A percentile compares a stretch with the other conserved stretches of the same genome.
Conservation (phyloP, 2,329 filamentous ascomycete genomes). For the Penicillium italicum region DNA sequence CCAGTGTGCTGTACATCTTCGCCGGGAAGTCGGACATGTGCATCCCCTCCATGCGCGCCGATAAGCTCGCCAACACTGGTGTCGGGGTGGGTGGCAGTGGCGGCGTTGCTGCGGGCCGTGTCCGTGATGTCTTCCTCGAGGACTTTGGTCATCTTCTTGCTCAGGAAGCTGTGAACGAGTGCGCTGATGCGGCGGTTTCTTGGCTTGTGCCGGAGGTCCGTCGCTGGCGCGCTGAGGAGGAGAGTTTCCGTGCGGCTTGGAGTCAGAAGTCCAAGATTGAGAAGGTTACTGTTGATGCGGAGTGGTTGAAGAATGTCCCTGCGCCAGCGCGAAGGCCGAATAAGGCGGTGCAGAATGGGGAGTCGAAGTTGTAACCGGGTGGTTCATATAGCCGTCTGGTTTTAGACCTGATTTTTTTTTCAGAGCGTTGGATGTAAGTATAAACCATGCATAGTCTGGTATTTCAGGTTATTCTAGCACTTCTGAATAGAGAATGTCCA, state of each 20-base stretch:
- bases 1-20: slow-evolving; percentile 47
- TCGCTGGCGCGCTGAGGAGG: slow-evolving; percentile 57
- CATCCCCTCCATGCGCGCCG: slow-evolving; percentile 36
- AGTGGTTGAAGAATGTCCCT: slow-evolving; percentile 48
- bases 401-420: not conserved
- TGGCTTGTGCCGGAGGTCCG: slow-evolving; percentile 59
- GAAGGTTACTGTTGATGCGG: slow-evolving; percentile 56
- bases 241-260: slow-evolving; percentile 55
- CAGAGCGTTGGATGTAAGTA: not conserved
- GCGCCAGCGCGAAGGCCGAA: slow-evolving; percentile 28
- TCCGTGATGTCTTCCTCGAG: slow-evolving; percentile 62
- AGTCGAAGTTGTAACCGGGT: slow-evolving; percentile 28
- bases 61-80: slow-evolving; percentile 43
- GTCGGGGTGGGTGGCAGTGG: slow-evolving; percentile 41
- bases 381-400: not conserved
- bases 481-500: not conserved
- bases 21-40: slow-evolving; percentile 44
- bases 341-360: slow-evolving; percentile 16
- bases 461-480: not conserved
- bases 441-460: not conserved
- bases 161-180: slow-evolving; percentile 69
- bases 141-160: slow-evolving; percentile 75
- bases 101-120: slow-evolving; percentile 63
- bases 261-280: slow-evolving; percentile 47
- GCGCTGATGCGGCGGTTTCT: slow-evolving; percentile 57